phyloP scores from a whole-genome alignment of 768 basidiomycete genomes.

The Mycena maculata region DNA sequence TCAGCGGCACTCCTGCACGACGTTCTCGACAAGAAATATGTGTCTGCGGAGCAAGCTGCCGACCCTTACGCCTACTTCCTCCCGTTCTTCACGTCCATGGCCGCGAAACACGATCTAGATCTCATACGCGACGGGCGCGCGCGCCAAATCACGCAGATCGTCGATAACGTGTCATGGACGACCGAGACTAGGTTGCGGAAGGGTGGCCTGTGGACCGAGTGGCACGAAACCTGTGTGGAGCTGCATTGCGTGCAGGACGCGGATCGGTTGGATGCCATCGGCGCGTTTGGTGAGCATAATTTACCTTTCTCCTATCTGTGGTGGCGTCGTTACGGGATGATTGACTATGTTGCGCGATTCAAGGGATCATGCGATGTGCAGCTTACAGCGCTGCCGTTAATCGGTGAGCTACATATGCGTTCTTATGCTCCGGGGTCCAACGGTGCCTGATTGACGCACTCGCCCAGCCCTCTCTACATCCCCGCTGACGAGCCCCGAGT shows the following conservation, averaged over 20 bases:
- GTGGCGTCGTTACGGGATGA: neutral
- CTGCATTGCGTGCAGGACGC: constrained; percentile 61
- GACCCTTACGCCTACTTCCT: constrained; percentile 41
- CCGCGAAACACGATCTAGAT: constrained; percentile 59
- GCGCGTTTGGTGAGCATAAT: constrained; percentile 65
- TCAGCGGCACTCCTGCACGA: constrained; percentile 89
- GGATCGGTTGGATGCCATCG: constrained; percentile 65
- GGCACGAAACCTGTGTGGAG: constrained; percentile 21
- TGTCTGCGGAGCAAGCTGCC: constrained; percentile 62
- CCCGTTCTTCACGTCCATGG: constrained; percentile 57
- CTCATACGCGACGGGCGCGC: constrained; percentile 72
- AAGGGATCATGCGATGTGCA: constrained; percentile 62
- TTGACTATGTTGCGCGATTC: neutral
- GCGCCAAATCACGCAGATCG: constrained; percentile 63
- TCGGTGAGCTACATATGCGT: constrained; percentile 40
- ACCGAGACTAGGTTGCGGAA: constrained; percentile 74
- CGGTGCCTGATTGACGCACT: neutral
- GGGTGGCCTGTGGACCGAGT: constrained; percentile 12
- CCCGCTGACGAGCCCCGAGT: constrained; percentile 59
- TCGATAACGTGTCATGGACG: constrained; percentile 88
- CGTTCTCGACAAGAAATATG: constrained; percentile 88
- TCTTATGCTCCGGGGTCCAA: too few relatives aligned
- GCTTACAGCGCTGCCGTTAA: constrained; percentile 61
- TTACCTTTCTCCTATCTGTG: neutral
- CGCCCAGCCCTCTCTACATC: constrained; percentile 55